Conservation (phyloP, 2,329 filamentous ascomycete species). For the Penicillium sumatraense region DNA sequence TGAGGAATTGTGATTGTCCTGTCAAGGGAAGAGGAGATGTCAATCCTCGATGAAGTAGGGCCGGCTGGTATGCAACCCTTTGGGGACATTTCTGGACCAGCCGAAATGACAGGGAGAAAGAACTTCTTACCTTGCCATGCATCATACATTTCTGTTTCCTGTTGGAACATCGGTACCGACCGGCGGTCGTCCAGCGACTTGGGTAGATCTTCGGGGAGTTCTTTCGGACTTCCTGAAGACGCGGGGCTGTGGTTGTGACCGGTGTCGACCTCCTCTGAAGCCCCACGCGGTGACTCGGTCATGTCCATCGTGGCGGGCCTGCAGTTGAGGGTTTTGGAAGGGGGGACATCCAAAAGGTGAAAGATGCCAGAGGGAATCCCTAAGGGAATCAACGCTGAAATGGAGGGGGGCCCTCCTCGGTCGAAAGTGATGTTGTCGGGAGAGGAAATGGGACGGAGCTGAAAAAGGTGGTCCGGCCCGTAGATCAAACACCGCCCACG, state of each 20-base stretch:
- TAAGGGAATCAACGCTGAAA: conserved; percentile 18
- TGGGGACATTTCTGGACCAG: neutral
- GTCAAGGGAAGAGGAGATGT: conserved; percentile 12
- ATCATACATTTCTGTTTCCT: conserved; percentile 97
- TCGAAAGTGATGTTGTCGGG: conserved; percentile 14
- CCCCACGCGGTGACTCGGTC: conserved; percentile 36
- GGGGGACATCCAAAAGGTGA: conserved; percentile 23
- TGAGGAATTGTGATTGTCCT: conserved; percentile 97
- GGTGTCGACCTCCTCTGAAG: conserved; percentile 33
- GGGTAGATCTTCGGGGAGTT: conserved; percentile 82
- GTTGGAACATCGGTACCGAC: conserved; percentile 66
- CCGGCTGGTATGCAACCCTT: conserved; percentile 2
- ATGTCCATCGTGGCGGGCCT: conserved; percentile 40
- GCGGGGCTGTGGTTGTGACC: conserved; percentile 26
- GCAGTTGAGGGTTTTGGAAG: conserved; percentile 16
- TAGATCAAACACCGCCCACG: conserved; percentile 21
- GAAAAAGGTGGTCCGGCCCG: conserved; percentile 22
- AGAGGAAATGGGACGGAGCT: conserved; percentile 15
- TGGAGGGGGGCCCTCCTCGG: conserved; percentile 14
- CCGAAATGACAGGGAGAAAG: neutral
- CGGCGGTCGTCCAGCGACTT: conserved; percentile 89
- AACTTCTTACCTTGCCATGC: conserved; percentile 83
- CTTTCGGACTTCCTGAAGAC: conserved; percentile 29
- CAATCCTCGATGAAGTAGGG: conserved; percentile 3
- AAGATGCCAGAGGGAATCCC: conserved; percentile 22